Evolutionary conservation across 768 basidiomycete genomes (phyloP).

Genomic region (Wakefieldia striispora): DNA sequence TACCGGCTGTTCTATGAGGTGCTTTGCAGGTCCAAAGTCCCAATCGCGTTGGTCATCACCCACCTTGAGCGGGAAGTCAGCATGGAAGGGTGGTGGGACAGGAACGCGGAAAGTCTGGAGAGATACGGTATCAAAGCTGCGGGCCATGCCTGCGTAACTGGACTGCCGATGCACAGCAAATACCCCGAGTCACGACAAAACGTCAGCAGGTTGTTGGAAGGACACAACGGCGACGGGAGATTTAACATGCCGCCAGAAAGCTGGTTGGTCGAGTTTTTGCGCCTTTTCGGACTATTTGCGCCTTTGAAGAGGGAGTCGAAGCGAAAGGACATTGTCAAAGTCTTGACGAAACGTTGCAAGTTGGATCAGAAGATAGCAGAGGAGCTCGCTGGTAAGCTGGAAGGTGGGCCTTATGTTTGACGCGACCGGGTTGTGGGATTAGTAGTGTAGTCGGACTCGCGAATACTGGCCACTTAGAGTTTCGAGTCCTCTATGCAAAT

Average conservation of each 20-base stretch:
- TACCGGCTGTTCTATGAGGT: conserved; percentile 43
- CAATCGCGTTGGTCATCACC: conserved; percentile 35
- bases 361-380: conserved; percentile 18
- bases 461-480: neutral
- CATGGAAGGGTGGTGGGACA: conserved; percentile 37
- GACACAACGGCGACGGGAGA: conserved; percentile 12
- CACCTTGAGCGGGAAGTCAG: conserved; percentile 37
- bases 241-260: conserved; percentile 27
- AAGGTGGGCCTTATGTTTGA: neutral
- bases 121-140: conserved; percentile 27
- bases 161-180: conserved; percentile 27
- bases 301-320: conserved; percentile 21
- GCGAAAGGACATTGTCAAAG: conserved; percentile 23
- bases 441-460: neutral
- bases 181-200: conserved; percentile 23
- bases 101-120: conserved; percentile 24
- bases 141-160: conserved; percentile 37
- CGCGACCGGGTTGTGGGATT: neutral
- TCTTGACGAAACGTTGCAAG: conserved; percentile 30
- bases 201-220: conserved; percentile 14
- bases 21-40: conserved; percentile 36
- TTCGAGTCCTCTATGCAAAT: conserved; percentile 4
- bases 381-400: conserved; percentile 21
- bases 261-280: conserved; percentile 26
- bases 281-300: conserved; percentile 23